Conservation (phyloP, 2,329 filamentous ascomycete genomes). For the Pseudomassariella vexata region DNA sequence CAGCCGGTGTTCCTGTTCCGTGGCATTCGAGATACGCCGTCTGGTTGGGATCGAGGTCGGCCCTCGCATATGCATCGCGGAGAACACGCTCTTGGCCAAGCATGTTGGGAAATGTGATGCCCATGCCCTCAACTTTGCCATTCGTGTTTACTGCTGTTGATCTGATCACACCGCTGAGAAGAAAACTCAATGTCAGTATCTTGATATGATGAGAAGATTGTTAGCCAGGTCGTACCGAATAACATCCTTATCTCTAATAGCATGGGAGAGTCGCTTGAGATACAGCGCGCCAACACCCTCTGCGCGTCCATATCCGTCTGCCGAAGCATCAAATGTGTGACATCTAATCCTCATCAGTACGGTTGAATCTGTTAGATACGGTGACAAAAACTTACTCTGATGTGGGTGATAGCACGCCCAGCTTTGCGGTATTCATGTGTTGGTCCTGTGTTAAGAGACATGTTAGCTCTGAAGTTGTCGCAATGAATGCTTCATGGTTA, state of each 20-base stretch:
- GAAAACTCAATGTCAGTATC: neutral
- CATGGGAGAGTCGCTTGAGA: slow-evolving; percentile 20
- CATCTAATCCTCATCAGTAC: no score
- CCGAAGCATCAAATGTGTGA: slow-evolving; percentile 4
- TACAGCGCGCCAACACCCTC: slow-evolving; percentile 10
- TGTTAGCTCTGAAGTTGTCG: no score
- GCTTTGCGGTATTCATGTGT: slow-evolving; percentile 4
- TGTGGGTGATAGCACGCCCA: slow-evolving; percentile 4
- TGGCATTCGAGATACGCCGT: slow-evolving; percentile 18
- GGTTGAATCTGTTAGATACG: no score
- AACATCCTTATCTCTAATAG: slow-evolving; percentile 18
- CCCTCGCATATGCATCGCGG: slow-evolving; percentile 6
- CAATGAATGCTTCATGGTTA: neutral
- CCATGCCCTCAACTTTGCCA: slow-evolving; percentile 18
- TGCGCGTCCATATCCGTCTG: slow-evolving; percentile 5
- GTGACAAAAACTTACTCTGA: slow-evolving; percentile 1
- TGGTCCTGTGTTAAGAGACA: no score
- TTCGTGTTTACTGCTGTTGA: slow-evolving; percentile 21
- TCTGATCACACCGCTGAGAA: slow-evolving; percentile 15
- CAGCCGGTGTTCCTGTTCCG: slow-evolving; percentile 18
- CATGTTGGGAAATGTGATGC: slow-evolving; percentile 2
- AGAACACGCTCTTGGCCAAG: slow-evolving; percentile 2
- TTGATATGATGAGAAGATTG: neutral
- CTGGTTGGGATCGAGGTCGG: slow-evolving; percentile 13
- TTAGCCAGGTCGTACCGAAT: slow-evolving; percentile 11